A percentile compares a stretch with the other conserved stretches of the same genome.
These are phyloP conservation scores for Quercus engelmannii DNA, from an alignment of 306 rosid genomes.

Conservation along the genomic window DNA sequence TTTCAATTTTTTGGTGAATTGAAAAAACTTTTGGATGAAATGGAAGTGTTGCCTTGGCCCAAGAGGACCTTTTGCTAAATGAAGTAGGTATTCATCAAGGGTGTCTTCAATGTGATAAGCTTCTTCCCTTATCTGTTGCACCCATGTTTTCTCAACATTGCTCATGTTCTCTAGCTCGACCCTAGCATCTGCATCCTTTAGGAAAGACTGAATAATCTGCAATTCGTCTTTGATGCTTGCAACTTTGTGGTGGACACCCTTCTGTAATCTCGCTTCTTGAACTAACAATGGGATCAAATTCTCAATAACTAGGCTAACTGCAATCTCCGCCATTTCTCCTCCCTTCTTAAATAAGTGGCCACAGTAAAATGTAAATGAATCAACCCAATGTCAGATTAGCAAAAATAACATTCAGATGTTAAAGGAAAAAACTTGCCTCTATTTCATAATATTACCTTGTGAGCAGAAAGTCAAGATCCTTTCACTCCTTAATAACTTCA, in stretches of 20 bases:
- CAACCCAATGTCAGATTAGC: too few relatives aligned
- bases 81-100: not conserved
- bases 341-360: too few relatives aligned
- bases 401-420: too few relatives aligned
- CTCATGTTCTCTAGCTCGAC: not conserved
- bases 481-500: too few relatives aligned
- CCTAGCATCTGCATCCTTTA: not conserved
- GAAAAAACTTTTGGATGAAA: too few relatives aligned
- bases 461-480: too few relatives aligned
- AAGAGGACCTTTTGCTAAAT: not conserved
- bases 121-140: not conserved
- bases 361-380: too few relatives aligned
- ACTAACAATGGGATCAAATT: not conserved
- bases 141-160: not conserved
- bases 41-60: not conserved
- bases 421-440: too few relatives aligned
- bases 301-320: not conserved
- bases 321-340: constrained; percentile 1
- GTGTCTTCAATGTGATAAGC: constrained; percentile 12
- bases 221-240: not conserved
- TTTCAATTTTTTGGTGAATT: too few relatives aligned
- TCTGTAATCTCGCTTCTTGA: not conserved
- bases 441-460: too few relatives aligned
- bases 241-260: not conserved
- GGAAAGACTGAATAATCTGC: not conserved